These are phyloP conservation scores for Aspergillus ustus DNA, from an alignment of 2,329 filamentous ascomycete genomes.

Conservation along the genomic window DNA sequence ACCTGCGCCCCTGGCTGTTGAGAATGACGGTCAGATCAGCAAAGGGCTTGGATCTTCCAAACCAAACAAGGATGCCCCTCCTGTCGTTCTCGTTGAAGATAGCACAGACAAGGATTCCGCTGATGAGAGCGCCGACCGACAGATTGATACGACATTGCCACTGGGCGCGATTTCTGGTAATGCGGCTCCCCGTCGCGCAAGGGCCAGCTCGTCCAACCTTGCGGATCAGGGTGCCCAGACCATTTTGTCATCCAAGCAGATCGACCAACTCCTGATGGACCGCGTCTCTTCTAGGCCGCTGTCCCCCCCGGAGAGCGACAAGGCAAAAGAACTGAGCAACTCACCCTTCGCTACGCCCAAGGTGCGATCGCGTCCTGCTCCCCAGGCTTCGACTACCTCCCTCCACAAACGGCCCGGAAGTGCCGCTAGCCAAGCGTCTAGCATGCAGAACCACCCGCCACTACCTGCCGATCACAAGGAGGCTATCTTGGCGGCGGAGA, in stretches of 20 bases:
- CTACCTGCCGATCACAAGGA: slow-evolving; percentile 82
- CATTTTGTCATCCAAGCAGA: slow-evolving; percentile 76
- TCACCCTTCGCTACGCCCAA: slow-evolving; percentile 46
- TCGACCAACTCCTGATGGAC: slow-evolving; percentile 73
- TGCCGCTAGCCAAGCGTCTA: slow-evolving; percentile 67
- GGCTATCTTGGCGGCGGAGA: slow-evolving; percentile 76
- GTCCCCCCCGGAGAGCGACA: slow-evolving; percentile 40
- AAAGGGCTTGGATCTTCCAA: slow-evolving; percentile 25
- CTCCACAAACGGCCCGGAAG: slow-evolving; percentile 68
- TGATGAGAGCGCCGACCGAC: slow-evolving; percentile 37
- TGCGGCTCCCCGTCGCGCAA: slow-evolving; percentile 38
- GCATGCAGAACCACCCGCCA: slow-evolving; percentile 65
- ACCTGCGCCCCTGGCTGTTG: slow-evolving; percentile 23
- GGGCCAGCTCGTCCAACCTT: slow-evolving; percentile 47
- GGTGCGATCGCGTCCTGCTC: slow-evolving; percentile 34
- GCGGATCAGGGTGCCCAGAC: slow-evolving; percentile 81
- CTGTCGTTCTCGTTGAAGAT: slow-evolving; percentile 65
- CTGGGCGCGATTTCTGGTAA: slow-evolving; percentile 69
- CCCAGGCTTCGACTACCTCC: slow-evolving; percentile 38
- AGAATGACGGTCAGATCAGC: slow-evolving; percentile 30
- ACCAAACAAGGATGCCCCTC: slow-evolving; percentile 37
- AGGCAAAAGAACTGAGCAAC: slow-evolving; percentile 31
- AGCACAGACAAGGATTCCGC: slow-evolving; percentile 62
- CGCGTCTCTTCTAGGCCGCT: slow-evolving; percentile 47
- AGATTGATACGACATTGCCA: slow-evolving; percentile 49